phyloP scores from a whole-genome alignment of 176 grass and related monocot species.

The Hyparrhenia diplandra region DNA sequence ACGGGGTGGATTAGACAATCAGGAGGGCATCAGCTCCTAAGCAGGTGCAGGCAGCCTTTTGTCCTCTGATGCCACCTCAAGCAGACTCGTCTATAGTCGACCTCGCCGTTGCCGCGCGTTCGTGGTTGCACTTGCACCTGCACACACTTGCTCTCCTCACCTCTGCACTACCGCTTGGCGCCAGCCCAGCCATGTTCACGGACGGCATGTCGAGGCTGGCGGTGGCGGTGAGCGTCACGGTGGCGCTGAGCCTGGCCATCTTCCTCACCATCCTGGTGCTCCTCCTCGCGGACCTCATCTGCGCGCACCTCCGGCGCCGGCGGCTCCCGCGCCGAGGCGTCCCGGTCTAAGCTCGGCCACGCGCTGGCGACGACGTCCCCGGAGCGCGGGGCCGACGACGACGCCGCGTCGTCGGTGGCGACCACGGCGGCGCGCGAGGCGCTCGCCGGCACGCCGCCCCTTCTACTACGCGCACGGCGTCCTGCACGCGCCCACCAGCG shows the following conservation, averaged over 20 bases:
- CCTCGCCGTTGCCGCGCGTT: not conserved
- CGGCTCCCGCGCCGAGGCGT: slow-evolving; percentile 6
- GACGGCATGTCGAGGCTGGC: slow-evolving; percentile 45
- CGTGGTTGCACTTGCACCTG: not conserved
- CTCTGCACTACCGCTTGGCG: not conserved
- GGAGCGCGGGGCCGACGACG: not conserved
- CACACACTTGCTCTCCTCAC: not conserved
- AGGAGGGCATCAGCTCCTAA: slow-evolving; percentile 23
- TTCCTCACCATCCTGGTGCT: slow-evolving; percentile 51
- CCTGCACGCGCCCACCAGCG: slow-evolving; percentile 27
- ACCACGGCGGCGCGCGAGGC: slow-evolving; percentile 19
- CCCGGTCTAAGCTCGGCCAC: not conserved
- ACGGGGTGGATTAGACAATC: slow-evolving; percentile 7
- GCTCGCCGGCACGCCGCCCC: slow-evolving; percentile 40
- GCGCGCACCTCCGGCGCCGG: slow-evolving; percentile 36
- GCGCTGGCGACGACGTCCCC: not conserved
- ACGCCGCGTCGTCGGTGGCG: slow-evolving; percentile 11
- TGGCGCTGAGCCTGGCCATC: slow-evolving; percentile 42
- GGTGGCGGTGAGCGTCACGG: slow-evolving; percentile 38
- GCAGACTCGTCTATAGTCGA: not conserved
- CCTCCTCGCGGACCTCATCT: slow-evolving; percentile 55
- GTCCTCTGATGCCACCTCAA: slow-evolving; percentile 15
- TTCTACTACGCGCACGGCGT: slow-evolving; percentile 62
- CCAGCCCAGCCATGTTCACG: slow-evolving; percentile 19
- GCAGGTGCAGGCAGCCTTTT: slow-evolving; percentile 2